A percentile compares a stretch with the other conserved stretches of the same genome.
Evolutionary conservation across 306 rosid genomes (phyloP).

Genomic region (Prosopis cineraria): DNA sequence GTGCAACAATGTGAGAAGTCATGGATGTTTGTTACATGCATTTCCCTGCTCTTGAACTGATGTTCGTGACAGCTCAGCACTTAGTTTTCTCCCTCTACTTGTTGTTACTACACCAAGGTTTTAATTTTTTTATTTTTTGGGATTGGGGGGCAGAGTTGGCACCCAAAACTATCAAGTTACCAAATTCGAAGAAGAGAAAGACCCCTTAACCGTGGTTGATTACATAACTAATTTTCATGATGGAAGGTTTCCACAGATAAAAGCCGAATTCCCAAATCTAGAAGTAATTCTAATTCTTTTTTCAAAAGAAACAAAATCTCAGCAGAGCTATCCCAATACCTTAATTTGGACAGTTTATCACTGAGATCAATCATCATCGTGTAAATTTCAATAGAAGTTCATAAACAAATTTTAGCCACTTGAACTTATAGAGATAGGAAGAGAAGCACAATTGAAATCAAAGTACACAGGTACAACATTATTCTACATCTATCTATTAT

Average conservation of each 20-base stretch:
- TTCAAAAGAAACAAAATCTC: not conserved
- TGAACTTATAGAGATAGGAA: too few species aligned
- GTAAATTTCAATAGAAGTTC: not conserved
- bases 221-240: not conserved
- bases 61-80: constrained; percentile 1
- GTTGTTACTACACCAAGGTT: not conserved
- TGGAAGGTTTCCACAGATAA: not conserved
- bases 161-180: not conserved
- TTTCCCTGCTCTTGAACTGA: constrained; percentile 60
- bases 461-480: too few species aligned
- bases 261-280: not conserved
- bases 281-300: not conserved
- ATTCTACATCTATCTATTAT: not conserved
- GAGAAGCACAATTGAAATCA: too few species aligned
- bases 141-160: not conserved
- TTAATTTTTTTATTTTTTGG: too few species aligned
- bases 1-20: constrained; percentile 23
- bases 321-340: not conserved
- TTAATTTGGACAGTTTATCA: not conserved
- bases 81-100: not conserved
- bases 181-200: not conserved
- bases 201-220: not conserved
- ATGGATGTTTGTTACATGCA: constrained; percentile 48
- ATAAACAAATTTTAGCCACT: too few species aligned
- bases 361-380: not conserved